phyloP scores from a whole-genome alignment of 2,329 filamentous ascomycete species.

The Teratosphaeria gauchensis region DNA sequence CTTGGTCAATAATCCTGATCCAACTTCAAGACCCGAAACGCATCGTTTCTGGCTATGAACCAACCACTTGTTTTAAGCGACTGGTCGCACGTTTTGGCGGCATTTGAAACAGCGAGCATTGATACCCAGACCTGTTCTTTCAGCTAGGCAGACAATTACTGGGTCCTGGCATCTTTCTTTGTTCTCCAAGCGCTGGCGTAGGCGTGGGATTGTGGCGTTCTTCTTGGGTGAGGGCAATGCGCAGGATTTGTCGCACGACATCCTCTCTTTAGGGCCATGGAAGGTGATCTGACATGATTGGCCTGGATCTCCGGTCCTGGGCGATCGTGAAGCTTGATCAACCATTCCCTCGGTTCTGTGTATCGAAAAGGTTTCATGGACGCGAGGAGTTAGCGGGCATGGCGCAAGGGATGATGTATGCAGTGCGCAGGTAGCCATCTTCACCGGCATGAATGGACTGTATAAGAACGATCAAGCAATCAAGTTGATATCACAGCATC shows the following conservation, averaged over 20 bases:
- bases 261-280: neutral
- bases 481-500: neutral
- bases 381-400: neutral
- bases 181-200: neutral
- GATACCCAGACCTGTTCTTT: neutral
- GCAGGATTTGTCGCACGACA: neutral
- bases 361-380: neutral
- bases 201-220: neutral
- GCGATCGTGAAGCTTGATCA: neutral
- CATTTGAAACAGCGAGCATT: neutral
- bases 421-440: neutral
- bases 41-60: neutral
- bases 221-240: neutral
- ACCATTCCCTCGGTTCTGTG: neutral
- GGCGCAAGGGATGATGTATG: neutral
- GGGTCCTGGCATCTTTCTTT: neutral
- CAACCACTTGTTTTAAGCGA: neutral
- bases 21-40: neutral
- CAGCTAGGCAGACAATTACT: neutral
- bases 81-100: neutral
- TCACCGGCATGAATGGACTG: neutral
- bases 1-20: constrained; percentile 20
- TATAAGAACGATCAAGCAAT: neutral
- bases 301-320: neutral
- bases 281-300: neutral